phyloP scores from a whole-genome alignment of 768 basidiomycete genomes.

The Gelatoporia subvermispora region DNA sequence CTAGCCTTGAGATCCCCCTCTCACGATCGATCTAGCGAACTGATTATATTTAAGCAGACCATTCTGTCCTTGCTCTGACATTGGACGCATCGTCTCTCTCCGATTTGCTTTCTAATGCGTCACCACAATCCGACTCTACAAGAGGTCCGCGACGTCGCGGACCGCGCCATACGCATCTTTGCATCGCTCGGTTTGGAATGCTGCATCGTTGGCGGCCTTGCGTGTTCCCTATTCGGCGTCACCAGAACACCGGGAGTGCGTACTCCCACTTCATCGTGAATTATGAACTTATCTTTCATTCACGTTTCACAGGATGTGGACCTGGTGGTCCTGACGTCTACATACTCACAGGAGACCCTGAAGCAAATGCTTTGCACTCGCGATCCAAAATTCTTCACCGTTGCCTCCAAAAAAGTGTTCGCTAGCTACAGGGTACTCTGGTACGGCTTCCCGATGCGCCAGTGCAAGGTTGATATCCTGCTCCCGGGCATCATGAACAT shows the following conservation, averaged over 20 bases:
- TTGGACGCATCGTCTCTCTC: too few species aligned
- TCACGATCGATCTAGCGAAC: too few species aligned
- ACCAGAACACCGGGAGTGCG: constrained; percentile 17
- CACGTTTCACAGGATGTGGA: constrained; percentile 40
- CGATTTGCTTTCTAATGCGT: too few species aligned
- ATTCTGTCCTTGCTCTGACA: too few species aligned
- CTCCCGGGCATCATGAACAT: constrained; percentile 22
- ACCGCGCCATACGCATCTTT: constrained; percentile 9
- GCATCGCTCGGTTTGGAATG: constrained; percentile 5
- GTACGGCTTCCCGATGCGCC: constrained; percentile 23
- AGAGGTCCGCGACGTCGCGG: constrained; percentile 13
- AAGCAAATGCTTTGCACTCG: constrained; percentile 31
- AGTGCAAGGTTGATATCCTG: constrained; percentile 27
- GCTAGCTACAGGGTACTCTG: constrained; percentile 41
- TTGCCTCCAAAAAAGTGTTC: constrained; percentile 30
- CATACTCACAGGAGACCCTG: constrained; percentile 32
- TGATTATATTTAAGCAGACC: too few species aligned
- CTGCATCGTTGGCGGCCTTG: constrained; percentile 21
- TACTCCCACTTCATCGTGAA: not conserved
- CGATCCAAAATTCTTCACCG: constrained; percentile 33
- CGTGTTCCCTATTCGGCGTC: constrained; percentile 17
- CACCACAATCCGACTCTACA: not conserved
- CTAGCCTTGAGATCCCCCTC: too few species aligned
- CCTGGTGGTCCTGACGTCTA: constrained; percentile 35
- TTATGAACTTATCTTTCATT: not conserved